Base-by-base conservation (phyloP, 1,139 yeast genomes). In the Nadsonia commutata region DNA sequence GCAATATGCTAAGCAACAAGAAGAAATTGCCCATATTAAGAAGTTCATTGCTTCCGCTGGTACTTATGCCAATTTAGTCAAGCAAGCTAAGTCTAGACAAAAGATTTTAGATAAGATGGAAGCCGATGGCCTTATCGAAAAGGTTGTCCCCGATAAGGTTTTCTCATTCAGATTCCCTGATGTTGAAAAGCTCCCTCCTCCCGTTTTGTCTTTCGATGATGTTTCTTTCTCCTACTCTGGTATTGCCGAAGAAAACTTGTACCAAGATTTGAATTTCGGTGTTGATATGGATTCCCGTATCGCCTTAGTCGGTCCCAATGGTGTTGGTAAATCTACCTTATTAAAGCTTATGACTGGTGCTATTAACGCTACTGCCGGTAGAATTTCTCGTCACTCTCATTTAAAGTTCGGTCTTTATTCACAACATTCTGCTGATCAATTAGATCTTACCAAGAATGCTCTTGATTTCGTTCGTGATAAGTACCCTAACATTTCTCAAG, bases 81-180 rank as follows among this genome's bases (percentile, higher is more conserved):
- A 83, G 67, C 98, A 90, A 71, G 99, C 99, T 51, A 90, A 90
- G 68, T 90, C 98, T 40, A 85, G 97, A 71, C 98, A 93, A 75
- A 90, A 93, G 80, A 93, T 90, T 63, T 75, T 90, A 67, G 98
- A 90, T 69, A 93, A 93, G 79, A 93, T 90, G 98, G 98, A 90
- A 70, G 98, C 98, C 55, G 98, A 90, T 64, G 99, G 98, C 62
- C 76, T 90, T 58, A 82, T 90, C 59, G 85, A 84, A 67, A 80
- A 94, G 47, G 98, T 93, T 52, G 88, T 78, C 47, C 83, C 84
- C 43, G 98, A 90, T 64, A 84, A 75, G 68, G 95, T 86, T 31
- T 90, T 90, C 66, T 77, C 94, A 2, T 90, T 90, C 76, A 75
- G 82, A 60, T 90, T 93, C 76, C 88, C 97, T 46, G 88, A 79